Percentiles rank a stretch among this genome's conserved stretches.
Conservation (phyloP, 129 eudicot species). For the Heracleum sosnowskyi region DNA sequence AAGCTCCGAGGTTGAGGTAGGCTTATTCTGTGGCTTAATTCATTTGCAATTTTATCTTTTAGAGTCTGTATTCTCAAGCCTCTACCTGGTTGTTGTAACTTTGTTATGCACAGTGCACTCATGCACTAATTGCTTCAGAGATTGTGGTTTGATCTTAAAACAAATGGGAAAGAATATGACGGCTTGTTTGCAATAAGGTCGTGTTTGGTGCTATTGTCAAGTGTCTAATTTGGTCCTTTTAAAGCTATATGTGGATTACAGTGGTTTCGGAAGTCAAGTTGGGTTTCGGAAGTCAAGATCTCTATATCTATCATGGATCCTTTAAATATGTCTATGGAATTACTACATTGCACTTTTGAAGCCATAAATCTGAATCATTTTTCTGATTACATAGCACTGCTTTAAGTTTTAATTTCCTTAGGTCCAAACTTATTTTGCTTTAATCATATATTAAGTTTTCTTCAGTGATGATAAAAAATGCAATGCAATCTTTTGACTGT, state of each 20-base stretch:
- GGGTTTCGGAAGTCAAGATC: neutral
- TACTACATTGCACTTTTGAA: neutral
- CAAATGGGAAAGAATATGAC: neutral
- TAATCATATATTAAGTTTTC: too few relatives aligned
- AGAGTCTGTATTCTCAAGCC: neutral
- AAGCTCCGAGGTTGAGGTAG: conserved; percentile 3
- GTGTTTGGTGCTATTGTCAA: neutral
- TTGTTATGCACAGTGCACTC: neutral
- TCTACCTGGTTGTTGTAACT: neutral
- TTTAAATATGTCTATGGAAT: neutral
- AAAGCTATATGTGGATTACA: neutral
- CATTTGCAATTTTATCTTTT: neutral
- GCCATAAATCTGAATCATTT: neutral
- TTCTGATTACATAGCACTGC: too few relatives aligned
- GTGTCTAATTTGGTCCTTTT: neutral
- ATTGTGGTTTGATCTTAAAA: neutral
- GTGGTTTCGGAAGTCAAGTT: neutral
- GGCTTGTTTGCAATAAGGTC: neutral
- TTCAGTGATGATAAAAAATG: neutral
- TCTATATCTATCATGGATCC: neutral
- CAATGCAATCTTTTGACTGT: neutral
- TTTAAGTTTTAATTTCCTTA: neutral
- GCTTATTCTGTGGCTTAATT: neutral
- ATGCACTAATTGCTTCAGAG: neutral
- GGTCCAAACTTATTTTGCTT: neutral